Evolutionary conservation across 768 basidiomycete species (phyloP), one percentile per base, ranked within the genome.

Genomic region (Favolaschia claudopus): DNA sequence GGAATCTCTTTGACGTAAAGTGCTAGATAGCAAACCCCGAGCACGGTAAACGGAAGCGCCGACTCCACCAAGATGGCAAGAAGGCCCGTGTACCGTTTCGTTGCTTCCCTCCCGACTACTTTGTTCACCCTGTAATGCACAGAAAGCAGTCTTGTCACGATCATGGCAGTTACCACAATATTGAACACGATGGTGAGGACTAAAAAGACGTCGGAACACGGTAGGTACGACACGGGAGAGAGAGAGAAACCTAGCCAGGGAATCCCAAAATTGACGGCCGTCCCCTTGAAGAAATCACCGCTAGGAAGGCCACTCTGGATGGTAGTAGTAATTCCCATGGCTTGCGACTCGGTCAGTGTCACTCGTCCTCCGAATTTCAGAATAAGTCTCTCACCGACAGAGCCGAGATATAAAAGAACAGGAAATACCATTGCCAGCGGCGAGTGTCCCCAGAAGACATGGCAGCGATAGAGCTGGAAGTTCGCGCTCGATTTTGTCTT

Each of bases 381-480:
- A 7, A 17, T 6, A n/a, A 33, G 7, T 22, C 12, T 19, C 64
- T 33, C 34, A 68, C 67, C 47, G n/a, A 66, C 48, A 12, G 62
- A 58, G 15, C 37, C 44, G 12, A 68, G 28, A 48, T 61, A 66
- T 4, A 68, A 10, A 12, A 66, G 53, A 34, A 28, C 27, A 10
- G 67, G 67, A 14, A 66, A 43, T 15, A 36, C 40, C 46, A 68
- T 56, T 13, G 57, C 60, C 38, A 44, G n/a, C 14, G 5, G 24
- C 5, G 38, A 9, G n/a, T 58, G 55, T n/a, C 44, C 46, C 67
- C 72, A 77, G 22, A 79, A 55, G 27, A 72, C 55, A 31, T 48
- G 70, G 53, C 72, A 73, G 17, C 74, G 73, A 46, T 75, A 69
- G 43, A 79, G 67, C 78, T 56, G 20, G 14, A 24, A 8, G 39